Percentiles rank a stretch among this genome's conserved stretches.
phyloP scores from a whole-genome alignment of 192 early-diverging fungal species.

The Linderina pennispora region DNA sequence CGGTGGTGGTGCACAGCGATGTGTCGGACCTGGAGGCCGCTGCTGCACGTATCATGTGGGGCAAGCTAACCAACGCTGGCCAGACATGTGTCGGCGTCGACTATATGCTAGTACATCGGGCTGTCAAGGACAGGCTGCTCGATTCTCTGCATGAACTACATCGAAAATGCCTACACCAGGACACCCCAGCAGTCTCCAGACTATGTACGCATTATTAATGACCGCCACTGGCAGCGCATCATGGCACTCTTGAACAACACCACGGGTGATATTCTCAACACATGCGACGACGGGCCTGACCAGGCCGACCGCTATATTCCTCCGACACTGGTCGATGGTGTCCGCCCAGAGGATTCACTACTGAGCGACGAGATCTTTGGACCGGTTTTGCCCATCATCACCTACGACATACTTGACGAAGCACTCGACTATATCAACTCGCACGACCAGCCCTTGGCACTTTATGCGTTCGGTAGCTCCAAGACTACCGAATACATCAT shows the following conservation, averaged over 20 bases:
- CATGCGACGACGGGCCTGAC: slow-evolving; percentile 50
- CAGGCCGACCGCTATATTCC: slow-evolving; percentile 63
- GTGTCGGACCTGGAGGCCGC: slow-evolving; percentile 52
- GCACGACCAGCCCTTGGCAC: slow-evolving; percentile 68
- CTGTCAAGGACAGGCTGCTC: slow-evolving; percentile 53
- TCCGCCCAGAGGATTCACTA: slow-evolving; percentile 51
- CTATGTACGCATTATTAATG: slow-evolving; percentile 69
- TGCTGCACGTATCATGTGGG: slow-evolving; percentile 71
- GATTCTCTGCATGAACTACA: slow-evolving; percentile 43
- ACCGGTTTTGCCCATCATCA: slow-evolving; percentile 80
- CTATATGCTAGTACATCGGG: slow-evolving; percentile 66
- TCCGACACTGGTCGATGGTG: slow-evolving; percentile 77
- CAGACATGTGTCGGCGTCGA: slow-evolving; percentile 90
- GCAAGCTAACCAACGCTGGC: slow-evolving; percentile 81
- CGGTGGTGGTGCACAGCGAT: slow-evolving; percentile 61
- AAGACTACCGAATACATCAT: slow-evolving; percentile 56
- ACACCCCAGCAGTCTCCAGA: slow-evolving; percentile 46
- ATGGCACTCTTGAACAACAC: slow-evolving; percentile 40
- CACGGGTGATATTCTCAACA: slow-evolving; percentile 50
- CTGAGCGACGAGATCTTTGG: slow-evolving; percentile 92
- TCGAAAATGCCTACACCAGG: slow-evolving; percentile 44
- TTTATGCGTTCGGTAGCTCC: slow-evolving; percentile 67
- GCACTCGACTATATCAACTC: slow-evolving; percentile 57
- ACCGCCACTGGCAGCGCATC: slow-evolving; percentile 66
- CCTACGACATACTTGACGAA: slow-evolving; percentile 56